Evolutionary conservation across 2,329 filamentous ascomycete species (phyloP), one percentile per base, ranked within the genome.

Genomic region (Aureobasidium namibiae): DNA sequence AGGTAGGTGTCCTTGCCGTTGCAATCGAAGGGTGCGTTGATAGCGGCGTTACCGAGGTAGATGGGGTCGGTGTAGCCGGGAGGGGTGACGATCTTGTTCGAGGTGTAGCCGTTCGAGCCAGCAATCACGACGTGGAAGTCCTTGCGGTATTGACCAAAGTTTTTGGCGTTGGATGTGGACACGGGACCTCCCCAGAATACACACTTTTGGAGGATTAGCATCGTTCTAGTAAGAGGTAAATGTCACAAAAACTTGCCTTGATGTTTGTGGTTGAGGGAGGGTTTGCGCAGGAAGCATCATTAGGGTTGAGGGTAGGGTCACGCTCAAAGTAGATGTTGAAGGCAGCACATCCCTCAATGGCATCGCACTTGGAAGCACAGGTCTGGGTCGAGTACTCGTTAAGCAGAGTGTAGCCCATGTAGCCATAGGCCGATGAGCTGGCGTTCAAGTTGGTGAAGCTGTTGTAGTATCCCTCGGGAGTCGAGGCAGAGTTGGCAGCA

Each of bases 291-390:
- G 73, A 75, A 14, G 53, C 59, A 33, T 60, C 66, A 16, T 60
- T 66, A 7, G 73, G 70, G 39, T 67, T 63, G 14, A 70, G 23
- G 6, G 61, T 64, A 9, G 73, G 72, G 52, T 73, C 69, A 42
- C 73, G 68, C 61, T 73, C 70, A 48, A 67, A 64, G 63, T 69
- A 72, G 42, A 73, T 60, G 62, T 74, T 74, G 65, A 74, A 73
- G 21, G 63, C 65, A 23, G 60, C 42, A 52, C 72, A 74, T 7
- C 61, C 65, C 16, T 45, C 31, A 10, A 62, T 62, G 31, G 64
- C 61, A 48, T 72, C 66, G 56, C 72, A 74, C 44, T 63, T 62
- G n/a, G 45, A 31, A 7, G 65, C 63, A 56, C 71, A 73, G 16
- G 38, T 56, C 11, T 64, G 49, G 62, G 61, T 73, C 68, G n/a